A percentile compares a stretch with the other conserved stretches of the same genome.
Evolutionary conservation across 2,329 filamentous ascomycete genomes (phyloP).

Genomic region (Bertia moriformis): DNA sequence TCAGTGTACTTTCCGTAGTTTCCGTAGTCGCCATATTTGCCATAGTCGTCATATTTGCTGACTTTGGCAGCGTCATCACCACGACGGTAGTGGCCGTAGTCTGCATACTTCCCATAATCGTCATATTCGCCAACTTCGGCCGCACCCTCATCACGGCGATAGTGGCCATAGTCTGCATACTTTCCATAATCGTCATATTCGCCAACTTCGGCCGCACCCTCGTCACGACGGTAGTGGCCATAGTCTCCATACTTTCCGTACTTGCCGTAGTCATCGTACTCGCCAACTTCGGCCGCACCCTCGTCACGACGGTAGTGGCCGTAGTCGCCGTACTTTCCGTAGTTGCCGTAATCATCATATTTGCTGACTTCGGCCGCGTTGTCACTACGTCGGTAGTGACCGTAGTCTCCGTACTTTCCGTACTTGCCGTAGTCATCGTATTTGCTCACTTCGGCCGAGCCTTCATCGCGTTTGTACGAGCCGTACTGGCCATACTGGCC

Average conservation of each 20-base stretch:
- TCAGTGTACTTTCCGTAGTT: not conserved
- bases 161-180: not conserved
- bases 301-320: not conserved
- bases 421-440: not conserved
- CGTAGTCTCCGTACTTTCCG: not conserved
- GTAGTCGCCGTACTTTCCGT: not conserved
- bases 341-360: not conserved
- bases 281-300: not conserved
- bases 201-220: not conserved
- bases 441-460: not conserved
- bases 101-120: not conserved
- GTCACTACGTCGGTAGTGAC: not conserved
- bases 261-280: not conserved
- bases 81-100: not conserved
- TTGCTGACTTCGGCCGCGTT: not conserved
- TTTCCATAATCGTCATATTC: not conserved
- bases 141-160: too few species aligned
- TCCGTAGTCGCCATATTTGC: not conserved
- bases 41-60: not conserved
- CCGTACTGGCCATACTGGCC: not conserved
- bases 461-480: not conserved
- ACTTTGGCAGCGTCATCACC: too few species aligned
- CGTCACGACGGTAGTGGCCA: not conserved
- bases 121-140: not conserved
- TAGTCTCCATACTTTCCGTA: not conserved